phyloP scores from a whole-genome alignment of 2,329 filamentous ascomycete genomes.

The Malbranchea cinnamomea region DNA sequence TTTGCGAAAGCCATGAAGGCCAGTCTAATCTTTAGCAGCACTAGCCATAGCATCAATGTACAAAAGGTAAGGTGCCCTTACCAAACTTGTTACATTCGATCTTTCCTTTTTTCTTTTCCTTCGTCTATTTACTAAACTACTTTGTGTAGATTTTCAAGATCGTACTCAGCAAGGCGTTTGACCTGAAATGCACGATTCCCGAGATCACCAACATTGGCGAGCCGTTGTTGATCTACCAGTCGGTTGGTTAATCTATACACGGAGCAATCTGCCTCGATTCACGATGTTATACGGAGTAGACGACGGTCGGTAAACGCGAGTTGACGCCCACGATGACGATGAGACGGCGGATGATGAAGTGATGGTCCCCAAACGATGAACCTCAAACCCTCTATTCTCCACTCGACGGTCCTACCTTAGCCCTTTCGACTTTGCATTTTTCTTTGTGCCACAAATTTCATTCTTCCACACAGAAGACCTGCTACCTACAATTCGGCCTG shows the following conservation, averaged over 20 bases:
- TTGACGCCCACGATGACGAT: no score
- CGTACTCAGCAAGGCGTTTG: constrained; percentile 94
- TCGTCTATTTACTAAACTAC: constrained; percentile 3
- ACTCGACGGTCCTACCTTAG: no score
- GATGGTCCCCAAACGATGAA: no score
- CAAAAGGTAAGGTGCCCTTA: constrained; percentile 57
- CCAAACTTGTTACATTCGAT: constrained; percentile 1
- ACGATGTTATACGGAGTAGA: no score
- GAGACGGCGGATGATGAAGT: no score
- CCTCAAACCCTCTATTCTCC: no score
- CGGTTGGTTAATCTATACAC: constrained; percentile 8
- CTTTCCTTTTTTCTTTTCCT: constrained; percentile 5
- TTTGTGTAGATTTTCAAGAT: constrained; percentile 87
- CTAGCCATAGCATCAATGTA: constrained; percentile 97
- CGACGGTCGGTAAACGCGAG: no score
- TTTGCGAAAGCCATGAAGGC: constrained; percentile 99
- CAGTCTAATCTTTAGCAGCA: constrained; percentile 94
- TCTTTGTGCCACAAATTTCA: no score
- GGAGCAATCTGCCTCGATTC: no score
- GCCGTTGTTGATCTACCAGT: constrained; percentile 67
- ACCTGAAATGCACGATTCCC: constrained; percentile 96
- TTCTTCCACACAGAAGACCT: no score
- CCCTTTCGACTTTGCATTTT: no score
- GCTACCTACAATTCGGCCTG: no score
- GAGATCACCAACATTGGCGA: constrained; percentile 98